Evolutionary conservation across 1,139 yeast genomes (phyloP).

Genomic region (Saccharomyces hybrid): DNA sequence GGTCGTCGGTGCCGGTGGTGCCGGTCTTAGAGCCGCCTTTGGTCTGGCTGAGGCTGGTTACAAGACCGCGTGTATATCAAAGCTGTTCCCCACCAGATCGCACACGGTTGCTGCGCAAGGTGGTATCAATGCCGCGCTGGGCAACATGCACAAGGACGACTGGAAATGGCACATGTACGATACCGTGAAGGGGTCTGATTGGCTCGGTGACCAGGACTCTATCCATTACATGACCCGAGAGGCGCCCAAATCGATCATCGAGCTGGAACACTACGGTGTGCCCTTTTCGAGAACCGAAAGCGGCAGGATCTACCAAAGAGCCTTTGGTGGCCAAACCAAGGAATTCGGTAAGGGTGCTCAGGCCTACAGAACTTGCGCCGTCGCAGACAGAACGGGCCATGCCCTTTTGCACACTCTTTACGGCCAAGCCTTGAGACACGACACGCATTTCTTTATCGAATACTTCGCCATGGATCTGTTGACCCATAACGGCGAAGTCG

Average conservation of each 20-base stretch:
- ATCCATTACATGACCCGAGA: conserved; percentile 98
- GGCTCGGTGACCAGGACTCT: conserved; percentile 99
- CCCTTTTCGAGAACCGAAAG: conserved; percentile 97
- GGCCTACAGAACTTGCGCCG: conserved; percentile 98
- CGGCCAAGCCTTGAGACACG: conserved; percentile 94
- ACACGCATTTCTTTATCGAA: conserved; percentile 96
- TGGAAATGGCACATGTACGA: conserved; percentile 99
- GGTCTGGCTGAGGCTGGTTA: conserved; percentile 96
- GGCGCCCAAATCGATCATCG: conserved; percentile 93
- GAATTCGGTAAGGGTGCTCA: conserved; percentile 98
- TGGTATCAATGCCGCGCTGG: conserved; percentile 97
- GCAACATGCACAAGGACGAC: conserved; percentile 93
- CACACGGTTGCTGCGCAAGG: conserved; percentile 99
- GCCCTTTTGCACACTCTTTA: conserved; percentile 92
- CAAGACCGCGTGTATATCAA: conserved; percentile 96
- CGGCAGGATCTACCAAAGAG: conserved; percentile 97
- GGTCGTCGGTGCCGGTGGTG: conserved; percentile 99
- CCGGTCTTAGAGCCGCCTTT: conserved; percentile 96
- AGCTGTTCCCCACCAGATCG: conserved; percentile 95
- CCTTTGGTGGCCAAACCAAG: conserved; percentile 96
- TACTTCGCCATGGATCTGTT: conserved; percentile 91
- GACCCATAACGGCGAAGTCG: conserved; percentile 94
- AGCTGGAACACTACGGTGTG: conserved; percentile 95
- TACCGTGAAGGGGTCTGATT: conserved; percentile 98
- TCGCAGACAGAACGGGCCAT: conserved; percentile 98